Conservation (phyloP, 2,329 filamentous ascomycete genomes). For the Cercospora sojina region DNA sequence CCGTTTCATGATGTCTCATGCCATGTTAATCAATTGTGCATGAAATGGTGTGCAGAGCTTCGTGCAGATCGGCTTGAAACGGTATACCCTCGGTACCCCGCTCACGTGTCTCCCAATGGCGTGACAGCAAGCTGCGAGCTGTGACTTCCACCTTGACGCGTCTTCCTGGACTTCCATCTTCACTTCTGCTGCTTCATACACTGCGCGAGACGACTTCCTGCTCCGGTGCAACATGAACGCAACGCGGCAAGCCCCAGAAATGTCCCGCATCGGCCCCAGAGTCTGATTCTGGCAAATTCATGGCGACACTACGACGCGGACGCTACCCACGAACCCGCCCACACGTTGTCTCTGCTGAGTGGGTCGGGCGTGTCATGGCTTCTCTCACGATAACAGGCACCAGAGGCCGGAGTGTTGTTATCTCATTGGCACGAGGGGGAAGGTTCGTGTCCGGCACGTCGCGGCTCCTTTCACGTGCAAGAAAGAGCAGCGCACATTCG, state of each 20-base stretch:
- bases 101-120: conserved; percentile 8
- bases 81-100: conserved; percentile 11
- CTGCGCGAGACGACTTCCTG: neutral
- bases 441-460: neutral
- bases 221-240: neutral
- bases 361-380: conserved; percentile 1
- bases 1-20: neutral
- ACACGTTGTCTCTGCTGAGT: conserved; percentile 2
- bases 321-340: conserved; percentile 3
- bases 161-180: neutral
- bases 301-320: conserved; percentile 1
- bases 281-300: neutral
- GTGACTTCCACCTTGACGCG: neutral
- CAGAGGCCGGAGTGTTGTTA: neutral
- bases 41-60: neutral
- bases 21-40: neutral
- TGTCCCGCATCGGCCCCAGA: conserved; percentile 1
- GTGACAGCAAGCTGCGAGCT: neutral
- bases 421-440: neutral
- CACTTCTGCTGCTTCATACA: neutral
- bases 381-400: neutral
- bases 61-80: conserved; percentile 7
- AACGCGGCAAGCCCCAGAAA: neutral
- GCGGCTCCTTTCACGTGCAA: conserved; percentile 4
- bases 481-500: neutral